Evolutionary conservation across 495 filamentous ascomycete genomes (phyloP).

Genomic region (Neurospora sp.): DNA sequence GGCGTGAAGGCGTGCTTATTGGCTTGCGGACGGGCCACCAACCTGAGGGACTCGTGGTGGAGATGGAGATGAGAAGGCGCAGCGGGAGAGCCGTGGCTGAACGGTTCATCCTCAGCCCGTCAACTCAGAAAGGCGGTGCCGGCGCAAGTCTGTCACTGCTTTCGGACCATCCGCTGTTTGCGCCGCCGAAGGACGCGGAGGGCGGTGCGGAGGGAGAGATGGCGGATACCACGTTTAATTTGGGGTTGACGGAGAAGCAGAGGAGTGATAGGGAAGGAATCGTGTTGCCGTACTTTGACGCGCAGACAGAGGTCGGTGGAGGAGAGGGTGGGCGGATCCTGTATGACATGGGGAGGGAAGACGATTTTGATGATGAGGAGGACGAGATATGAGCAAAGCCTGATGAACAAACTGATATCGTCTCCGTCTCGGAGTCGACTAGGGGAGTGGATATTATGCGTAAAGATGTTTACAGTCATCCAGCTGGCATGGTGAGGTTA

Average conservation of each 20-base stretch:
- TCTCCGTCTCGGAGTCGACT: not conserved
- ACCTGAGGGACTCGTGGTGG: constrained; percentile 53
- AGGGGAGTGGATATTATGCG: not conserved
- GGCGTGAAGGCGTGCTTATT: constrained; percentile 61
- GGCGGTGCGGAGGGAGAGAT: constrained; percentile 39
- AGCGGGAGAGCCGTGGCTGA: constrained; percentile 70
- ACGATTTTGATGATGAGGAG: constrained; percentile 98
- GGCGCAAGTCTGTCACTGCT: constrained; percentile 54
- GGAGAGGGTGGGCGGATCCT: constrained; percentile 83
- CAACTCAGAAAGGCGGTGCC: not conserved
- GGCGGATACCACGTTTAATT: constrained; percentile 62
- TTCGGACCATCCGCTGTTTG: constrained; percentile 67
- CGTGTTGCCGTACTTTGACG: constrained; percentile 91
- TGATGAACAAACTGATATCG: not conserved
- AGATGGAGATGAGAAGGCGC: constrained; percentile 76
- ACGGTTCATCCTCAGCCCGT: constrained; percentile 55
- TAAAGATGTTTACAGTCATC: not conserved
- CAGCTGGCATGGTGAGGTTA: not conserved
- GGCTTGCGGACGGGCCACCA: constrained; percentile 32
- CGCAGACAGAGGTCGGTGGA: constrained; percentile 66
- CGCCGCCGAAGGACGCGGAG: constrained; percentile 29
- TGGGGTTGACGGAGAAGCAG: constrained; percentile 87
- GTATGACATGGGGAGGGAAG: constrained; percentile 93
- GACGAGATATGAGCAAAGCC: constrained; percentile 65
- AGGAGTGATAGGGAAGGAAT: constrained; percentile 73